A percentile compares a stretch with the other conserved stretches of the same genome.
Conservation (phyloP, 75 land plant genomes). For the Selaginella moellendorffii region DNA sequence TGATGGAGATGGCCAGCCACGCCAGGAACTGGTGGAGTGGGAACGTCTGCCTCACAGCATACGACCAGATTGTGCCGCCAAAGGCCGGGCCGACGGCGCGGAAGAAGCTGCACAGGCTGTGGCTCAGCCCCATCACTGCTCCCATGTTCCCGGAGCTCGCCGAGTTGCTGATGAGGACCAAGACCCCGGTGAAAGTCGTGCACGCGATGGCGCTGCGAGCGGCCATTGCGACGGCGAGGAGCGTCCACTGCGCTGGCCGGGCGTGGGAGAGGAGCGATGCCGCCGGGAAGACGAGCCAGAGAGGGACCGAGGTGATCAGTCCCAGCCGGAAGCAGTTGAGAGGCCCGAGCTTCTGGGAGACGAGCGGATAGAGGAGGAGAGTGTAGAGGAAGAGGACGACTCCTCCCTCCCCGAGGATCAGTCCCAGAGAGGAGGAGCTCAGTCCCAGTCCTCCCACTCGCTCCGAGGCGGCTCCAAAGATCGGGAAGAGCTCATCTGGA, state of each 20-base stretch:
- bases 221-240: constrained; percentile 17
- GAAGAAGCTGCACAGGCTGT: constrained; percentile 22
- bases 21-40: not conserved
- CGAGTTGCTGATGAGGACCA: constrained; percentile 25
- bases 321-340: constrained; percentile 18
- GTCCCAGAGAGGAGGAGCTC: constrained; percentile 10
- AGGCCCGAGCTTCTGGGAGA: constrained; percentile 11
- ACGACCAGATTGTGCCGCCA: constrained; percentile 19
- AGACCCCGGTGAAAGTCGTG: constrained; percentile 24
- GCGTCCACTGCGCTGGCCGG: constrained; percentile 11
- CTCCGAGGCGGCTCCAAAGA: constrained; percentile 22
- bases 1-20: not conserved
- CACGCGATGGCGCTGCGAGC: constrained; percentile 14
- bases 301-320: constrained; percentile 12
- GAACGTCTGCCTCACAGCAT: not conserved
- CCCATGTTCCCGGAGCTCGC: constrained; percentile 23
- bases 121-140: constrained; percentile 26
- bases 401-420: constrained; percentile 21
- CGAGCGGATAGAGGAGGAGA: constrained; percentile 8
- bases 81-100: constrained; percentile 22
- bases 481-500: constrained; percentile 27
- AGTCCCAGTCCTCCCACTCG: constrained; percentile 15
- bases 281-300: constrained; percentile 17
- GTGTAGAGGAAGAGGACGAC: constrained; percentile 18
- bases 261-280: constrained; percentile 5